Conservation (phyloP, 2,329 filamentous ascomycete species). For the Phialemonium atrogriseum region DNA sequence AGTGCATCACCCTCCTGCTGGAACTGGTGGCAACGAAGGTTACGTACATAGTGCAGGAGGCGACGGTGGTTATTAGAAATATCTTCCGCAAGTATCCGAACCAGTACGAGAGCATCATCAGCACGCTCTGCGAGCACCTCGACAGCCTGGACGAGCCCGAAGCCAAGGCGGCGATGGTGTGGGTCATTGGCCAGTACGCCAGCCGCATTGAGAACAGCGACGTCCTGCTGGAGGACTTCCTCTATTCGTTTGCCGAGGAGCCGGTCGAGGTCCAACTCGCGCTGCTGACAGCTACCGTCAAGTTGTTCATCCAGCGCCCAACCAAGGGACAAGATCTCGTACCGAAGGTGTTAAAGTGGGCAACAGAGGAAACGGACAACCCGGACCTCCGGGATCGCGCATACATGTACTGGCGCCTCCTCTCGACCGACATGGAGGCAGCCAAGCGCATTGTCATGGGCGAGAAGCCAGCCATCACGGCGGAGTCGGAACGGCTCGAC, state of each 20-base stretch:
- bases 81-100: conserved; percentile 99
- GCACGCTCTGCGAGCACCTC: conserved; percentile 88
- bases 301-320: conserved; percentile 93
- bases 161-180: conserved; percentile 97
- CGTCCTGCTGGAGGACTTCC: conserved; percentile 84
- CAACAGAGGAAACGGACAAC: conserved; percentile 98
- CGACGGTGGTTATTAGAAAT: conserved; percentile 96
- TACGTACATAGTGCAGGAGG: conserved; percentile 97
- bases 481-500: conserved; percentile 91
- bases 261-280: conserved; percentile 93
- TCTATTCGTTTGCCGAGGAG: conserved; percentile 90
- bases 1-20: conserved; percentile 87
- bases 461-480: conserved; percentile 91
- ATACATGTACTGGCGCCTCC: conserved; percentile 98
- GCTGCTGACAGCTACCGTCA: conserved; percentile 90
- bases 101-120: conserved; percentile 96
- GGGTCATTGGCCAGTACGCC: conserved; percentile 98
- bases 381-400: conserved; percentile 91
- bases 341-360: conserved; percentile 94
- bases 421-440: conserved; percentile 82
- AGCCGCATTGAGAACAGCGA: conserved; percentile 97
- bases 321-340: conserved; percentile 92
- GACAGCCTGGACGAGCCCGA: conserved; percentile 96
- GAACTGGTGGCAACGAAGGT: conserved; percentile 97
- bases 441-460: conserved; percentile 93